Evolutionary conservation across 306 rosid genomes (phyloP).

Genomic region (Castanea mollissima): DNA sequence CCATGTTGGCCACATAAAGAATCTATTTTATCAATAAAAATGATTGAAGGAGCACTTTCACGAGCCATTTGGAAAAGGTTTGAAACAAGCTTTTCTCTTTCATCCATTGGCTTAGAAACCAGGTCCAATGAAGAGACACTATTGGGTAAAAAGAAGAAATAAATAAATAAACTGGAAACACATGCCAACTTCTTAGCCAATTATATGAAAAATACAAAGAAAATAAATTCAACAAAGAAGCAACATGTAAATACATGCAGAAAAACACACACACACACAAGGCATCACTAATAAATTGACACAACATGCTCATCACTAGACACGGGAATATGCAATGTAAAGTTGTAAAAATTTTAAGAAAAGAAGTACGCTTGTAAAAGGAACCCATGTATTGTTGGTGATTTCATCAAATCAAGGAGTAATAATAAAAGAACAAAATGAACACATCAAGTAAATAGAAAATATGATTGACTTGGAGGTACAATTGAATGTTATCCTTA

Average conservation of each 20-base stretch:
- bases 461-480: too few species aligned
- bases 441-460: too few species aligned
- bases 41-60: constrained; percentile 98
- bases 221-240: too few species aligned
- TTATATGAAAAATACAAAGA: background rate
- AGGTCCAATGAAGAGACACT: constrained; percentile 96
- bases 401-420: too few species aligned
- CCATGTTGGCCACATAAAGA: constrained; percentile 96
- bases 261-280: background rate
- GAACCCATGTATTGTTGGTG: too few species aligned
- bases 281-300: background rate
- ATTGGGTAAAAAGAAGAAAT: constrained; percentile 1
- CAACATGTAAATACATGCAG: too few species aligned
- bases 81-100: constrained; percentile 97
- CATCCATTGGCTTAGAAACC: constrained; percentile 99
- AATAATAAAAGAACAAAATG: too few species aligned
- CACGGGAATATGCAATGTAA: background rate
- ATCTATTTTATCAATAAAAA: constrained; percentile 96
- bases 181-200: constrained; percentile 1
- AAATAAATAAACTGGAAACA: background rate
- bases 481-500: too few species aligned
- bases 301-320: background rate
- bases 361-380: too few species aligned
- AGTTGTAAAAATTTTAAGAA: too few species aligned
- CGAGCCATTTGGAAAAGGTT: constrained; percentile 99